Conservation (phyloP, 805 yeast genomes). For the Alloascoidea hylecoeti region DNA sequence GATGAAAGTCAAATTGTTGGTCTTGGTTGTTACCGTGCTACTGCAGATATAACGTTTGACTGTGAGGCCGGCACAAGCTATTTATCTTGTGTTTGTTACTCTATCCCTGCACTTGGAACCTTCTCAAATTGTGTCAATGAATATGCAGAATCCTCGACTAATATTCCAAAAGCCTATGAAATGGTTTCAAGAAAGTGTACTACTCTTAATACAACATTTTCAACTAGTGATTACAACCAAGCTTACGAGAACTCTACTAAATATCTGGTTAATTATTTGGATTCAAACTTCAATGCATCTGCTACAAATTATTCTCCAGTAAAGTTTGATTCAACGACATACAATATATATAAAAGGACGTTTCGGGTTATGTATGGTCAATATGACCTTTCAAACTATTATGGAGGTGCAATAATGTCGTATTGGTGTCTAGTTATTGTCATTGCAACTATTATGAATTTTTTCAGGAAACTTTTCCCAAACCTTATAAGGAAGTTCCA, state of each 20-base stretch:
- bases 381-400: neutral
- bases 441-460: neutral
- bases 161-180: neutral
- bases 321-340: neutral
- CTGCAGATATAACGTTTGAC: neutral
- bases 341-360: neutral
- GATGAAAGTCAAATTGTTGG: too few species aligned
- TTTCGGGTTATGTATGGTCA: neutral
- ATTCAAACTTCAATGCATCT: neutral
- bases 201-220: neutral
- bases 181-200: neutral
- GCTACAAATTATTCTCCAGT: neutral
- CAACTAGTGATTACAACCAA: neutral
- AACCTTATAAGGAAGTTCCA: neutral
- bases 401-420: neutral
- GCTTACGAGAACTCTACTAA: neutral
- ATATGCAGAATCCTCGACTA: neutral
- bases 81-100: neutral
- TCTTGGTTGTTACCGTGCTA: slow-evolving; percentile 1
- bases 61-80: too few species aligned
- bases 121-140: neutral
- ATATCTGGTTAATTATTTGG: neutral
- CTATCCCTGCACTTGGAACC: neutral
- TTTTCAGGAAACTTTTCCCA: neutral
- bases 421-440: neutral